Evolutionary conservation across 2,329 filamentous ascomycete species (phyloP), one percentile per base, ranked within the genome.

Genomic region (Cercospora zeina): DNA sequence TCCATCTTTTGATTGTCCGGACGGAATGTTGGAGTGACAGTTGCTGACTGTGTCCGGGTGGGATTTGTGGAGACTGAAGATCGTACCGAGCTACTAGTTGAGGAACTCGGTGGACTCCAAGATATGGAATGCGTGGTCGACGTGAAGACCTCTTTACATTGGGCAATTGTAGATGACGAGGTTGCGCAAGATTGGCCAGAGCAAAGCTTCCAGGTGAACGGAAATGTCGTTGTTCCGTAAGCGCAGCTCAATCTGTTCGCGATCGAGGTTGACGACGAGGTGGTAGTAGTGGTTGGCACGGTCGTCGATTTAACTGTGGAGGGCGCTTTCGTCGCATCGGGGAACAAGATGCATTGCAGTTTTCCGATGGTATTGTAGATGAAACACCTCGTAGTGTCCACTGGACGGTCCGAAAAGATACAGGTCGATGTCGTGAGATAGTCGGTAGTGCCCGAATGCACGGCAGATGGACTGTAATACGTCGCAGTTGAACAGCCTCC

Each of bases 401-500:
- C 27, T 42, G 54, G 21, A 16, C 36, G 54, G 16, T 42, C 54
- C 6, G 54, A 21, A 11, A 27, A 57, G 10, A 11, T 45, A 30
- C 54, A 57, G 16, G 13, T 8, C 4, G 54, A 57, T 14, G 54
- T 57, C 14, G 54, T 57, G 34, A 57, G 34, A 5, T 57, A 45
- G 4, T 30, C 36, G 14, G 54, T 57, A 16, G 13, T 39, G 39
- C 24, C 36, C 27, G 19, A 31, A 7, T 57, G 16, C 19, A 31
- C 36, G 14, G 19, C 39, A 0, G 54, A 42, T 7, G 54, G 54
- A 30, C 34, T 30, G 30, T 57, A 57, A 36, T 57, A 57, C 14
- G 54, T 57, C 19, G 39, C 21, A 30, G 54, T 42, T 14, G 54
- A 57, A n/a, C 54, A 57, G n/a, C 54, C 54, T 36, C 54, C 54